phyloP scores from a whole-genome alignment of 2,329 filamentous ascomycete genomes.

The Epichloe coenophiala region DNA sequence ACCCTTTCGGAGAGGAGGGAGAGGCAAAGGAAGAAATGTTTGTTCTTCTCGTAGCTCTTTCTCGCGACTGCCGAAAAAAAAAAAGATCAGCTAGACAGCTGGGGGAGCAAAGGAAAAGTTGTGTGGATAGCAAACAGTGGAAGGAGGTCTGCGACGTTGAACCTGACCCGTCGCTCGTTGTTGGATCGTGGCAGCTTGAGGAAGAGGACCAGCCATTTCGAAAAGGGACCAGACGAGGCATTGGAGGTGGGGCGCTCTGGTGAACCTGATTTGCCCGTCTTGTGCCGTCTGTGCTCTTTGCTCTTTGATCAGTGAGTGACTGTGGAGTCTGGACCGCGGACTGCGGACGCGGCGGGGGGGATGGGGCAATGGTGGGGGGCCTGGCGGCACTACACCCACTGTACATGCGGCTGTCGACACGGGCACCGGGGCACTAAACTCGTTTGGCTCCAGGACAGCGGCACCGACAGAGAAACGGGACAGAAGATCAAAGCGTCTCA shows the following conservation, averaged over 20 bases:
- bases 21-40: background rate
- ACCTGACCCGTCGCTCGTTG: background rate
- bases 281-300: no score
- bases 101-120: background rate
- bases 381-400: no score
- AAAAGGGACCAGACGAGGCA: background rate
- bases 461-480: no score
- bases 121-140: no score
- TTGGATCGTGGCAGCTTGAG: background rate
- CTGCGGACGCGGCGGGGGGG: no score
- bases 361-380: no score
- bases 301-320: no score
- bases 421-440: background rate
- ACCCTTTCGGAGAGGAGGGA: background rate
- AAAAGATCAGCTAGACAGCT: background rate
- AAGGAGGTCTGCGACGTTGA: background rate
- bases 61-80: background rate
- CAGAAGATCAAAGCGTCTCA: no score
- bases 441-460: background rate
- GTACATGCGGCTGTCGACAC: background rate
- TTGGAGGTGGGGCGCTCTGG: background rate
- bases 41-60: background rate
- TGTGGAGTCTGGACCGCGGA: no score
- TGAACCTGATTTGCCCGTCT: no score
- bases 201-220: background rate